These are phyloP conservation scores for Sugiyamaella sp. DNA, from an alignment of 1,139 yeast genomes.

Conservation along the genomic window DNA sequence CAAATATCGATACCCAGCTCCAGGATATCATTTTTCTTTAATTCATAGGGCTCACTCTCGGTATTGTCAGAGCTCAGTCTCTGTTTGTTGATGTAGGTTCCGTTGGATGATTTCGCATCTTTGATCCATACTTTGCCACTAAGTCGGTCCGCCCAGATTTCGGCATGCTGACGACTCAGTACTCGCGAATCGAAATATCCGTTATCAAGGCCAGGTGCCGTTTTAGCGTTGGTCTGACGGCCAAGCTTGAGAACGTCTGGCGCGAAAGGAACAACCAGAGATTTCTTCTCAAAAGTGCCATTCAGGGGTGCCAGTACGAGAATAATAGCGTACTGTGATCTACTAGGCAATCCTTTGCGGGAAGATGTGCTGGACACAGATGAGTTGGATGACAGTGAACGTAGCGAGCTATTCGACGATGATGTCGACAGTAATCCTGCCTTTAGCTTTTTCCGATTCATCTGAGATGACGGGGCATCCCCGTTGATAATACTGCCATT, in stretches of 20 bases:
- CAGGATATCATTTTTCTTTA: conserved; percentile 74
- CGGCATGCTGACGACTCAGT: conserved; percentile 91
- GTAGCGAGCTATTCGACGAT: background rate
- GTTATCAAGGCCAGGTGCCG: conserved; percentile 75
- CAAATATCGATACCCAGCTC: conserved; percentile 93
- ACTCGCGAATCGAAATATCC: conserved; percentile 96
- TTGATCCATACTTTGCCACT: conserved; percentile 72
- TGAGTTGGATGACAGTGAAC: background rate
- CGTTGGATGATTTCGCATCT: conserved; percentile 91
- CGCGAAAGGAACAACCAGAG: conserved; percentile 72
- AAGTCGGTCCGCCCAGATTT: conserved; percentile 71
- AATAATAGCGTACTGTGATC: conserved; percentile 48
- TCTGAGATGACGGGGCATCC: background rate
- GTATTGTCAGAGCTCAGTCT: conserved; percentile 60
- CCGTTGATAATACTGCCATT: background rate
- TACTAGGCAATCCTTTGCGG: conserved; percentile 24
- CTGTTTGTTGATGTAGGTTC: conserved; percentile 83
- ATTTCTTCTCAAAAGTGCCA: conserved; percentile 79
- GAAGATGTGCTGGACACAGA: background rate
- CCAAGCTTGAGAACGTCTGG: conserved; percentile 90
- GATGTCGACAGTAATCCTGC: background rate
- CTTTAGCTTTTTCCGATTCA: background rate
- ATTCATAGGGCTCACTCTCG: conserved; percentile 55
- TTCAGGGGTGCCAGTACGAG: conserved; percentile 75
- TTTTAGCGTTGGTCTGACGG: conserved; percentile 75